These are phyloP conservation scores for Quercus glauca DNA, from an alignment of 306 rosid genomes.

Conservation along the genomic window DNA sequence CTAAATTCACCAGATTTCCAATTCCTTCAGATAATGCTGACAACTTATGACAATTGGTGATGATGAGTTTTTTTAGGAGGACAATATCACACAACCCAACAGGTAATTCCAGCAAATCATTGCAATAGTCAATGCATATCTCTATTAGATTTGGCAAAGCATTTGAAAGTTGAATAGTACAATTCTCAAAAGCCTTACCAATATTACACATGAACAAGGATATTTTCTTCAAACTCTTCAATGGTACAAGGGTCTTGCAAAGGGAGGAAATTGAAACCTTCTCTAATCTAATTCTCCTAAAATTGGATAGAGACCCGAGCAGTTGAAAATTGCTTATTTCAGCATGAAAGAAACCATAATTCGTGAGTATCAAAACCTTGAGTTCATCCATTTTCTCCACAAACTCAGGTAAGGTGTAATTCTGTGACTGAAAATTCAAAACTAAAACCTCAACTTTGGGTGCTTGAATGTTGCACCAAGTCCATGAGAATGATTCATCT, in stretches of 20 bases:
- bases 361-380: constrained; percentile 34
- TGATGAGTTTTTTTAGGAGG: constrained; percentile 22
- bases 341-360: constrained; percentile 13
- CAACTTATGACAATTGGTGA: constrained; percentile 34
- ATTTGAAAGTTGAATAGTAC: constrained; percentile 24
- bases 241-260: neutral
- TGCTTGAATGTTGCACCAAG: constrained; percentile 20
- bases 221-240: constrained; percentile 28
- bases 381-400: constrained; percentile 25
- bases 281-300: constrained; percentile 36
- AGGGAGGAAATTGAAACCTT: constrained; percentile 21
- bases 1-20: constrained; percentile 13
- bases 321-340: constrained; percentile 13
- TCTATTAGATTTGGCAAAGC: constrained; percentile 32
- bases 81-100: constrained; percentile 11
- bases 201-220: constrained; percentile 39
- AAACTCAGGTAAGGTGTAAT: constrained; percentile 22
- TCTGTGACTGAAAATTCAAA: constrained; percentile 18
- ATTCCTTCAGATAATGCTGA: constrained; percentile 19
- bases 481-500: constrained; percentile 24
- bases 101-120: constrained; percentile 26
- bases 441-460: constrained; percentile 34
- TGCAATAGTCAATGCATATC: constrained; percentile 35
- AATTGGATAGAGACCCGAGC: neutral
- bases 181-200: constrained; percentile 23